phyloP scores from a whole-genome alignment of 2,329 filamentous ascomycete species.

The Scleromitrula shiraiana region DNA sequence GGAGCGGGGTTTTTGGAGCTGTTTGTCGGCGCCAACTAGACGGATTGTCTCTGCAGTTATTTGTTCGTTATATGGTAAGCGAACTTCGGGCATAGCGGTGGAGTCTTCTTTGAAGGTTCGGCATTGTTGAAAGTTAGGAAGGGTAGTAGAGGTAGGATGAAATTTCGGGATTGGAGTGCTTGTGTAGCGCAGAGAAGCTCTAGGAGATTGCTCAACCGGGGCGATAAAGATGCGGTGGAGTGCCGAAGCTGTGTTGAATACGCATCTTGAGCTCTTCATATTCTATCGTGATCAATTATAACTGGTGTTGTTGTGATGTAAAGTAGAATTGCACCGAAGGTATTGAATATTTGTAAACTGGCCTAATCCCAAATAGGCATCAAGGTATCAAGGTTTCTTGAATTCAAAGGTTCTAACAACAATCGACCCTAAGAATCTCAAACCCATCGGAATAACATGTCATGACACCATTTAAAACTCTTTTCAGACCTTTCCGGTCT shows the following conservation, averaged over 20 bases:
- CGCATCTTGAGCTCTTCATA: constrained; percentile 23
- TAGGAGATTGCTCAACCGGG: constrained; percentile 27
- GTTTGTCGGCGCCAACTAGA: constrained; percentile 33
- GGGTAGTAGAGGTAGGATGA: not conserved
- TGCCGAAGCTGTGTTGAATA: constrained; percentile 39
- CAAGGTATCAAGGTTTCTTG: not conserved
- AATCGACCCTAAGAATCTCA: not conserved
- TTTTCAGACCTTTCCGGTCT: not conserved
- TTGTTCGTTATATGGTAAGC: constrained; percentile 38
- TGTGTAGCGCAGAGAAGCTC: constrained; percentile 17
- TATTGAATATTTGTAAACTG: not conserved
- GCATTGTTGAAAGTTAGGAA: constrained; percentile 2
- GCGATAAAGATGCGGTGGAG: constrained; percentile 41
- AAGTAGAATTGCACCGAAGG: not conserved
- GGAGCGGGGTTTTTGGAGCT: constrained; percentile 29
- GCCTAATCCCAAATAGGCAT: constrained; percentile 1
- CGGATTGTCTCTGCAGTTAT: constrained; percentile 38
- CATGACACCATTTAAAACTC: constrained; percentile 8
- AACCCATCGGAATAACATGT: constrained; percentile 6
- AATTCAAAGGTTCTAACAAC: not conserved
- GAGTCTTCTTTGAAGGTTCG: constrained; percentile 7
- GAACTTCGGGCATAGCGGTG: constrained; percentile 11
- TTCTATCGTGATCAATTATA: not conserved
- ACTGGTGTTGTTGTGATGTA: not conserved
- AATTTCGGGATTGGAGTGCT: not conserved